Evolutionary conservation across 257 asterid species (phyloP).

Genomic region (Coffea canephora): DNA sequence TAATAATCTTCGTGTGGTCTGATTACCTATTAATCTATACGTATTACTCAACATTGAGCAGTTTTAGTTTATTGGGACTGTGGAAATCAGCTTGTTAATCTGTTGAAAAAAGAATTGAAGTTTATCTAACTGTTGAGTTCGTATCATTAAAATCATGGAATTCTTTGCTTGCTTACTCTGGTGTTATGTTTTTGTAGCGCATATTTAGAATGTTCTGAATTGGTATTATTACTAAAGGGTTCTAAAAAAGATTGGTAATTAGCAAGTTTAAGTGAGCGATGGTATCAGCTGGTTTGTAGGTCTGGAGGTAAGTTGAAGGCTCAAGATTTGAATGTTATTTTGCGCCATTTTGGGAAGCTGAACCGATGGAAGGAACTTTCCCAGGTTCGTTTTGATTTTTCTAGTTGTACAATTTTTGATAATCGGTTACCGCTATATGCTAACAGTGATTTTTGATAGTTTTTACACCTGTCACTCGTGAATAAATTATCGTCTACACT

Average conservation of each 20-base stretch:
- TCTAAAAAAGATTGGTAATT: neutral
- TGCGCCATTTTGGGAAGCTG: constrained; percentile 77
- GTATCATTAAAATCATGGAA: neutral
- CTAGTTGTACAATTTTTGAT: neutral
- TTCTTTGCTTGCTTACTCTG: neutral
- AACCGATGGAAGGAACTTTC: constrained; percentile 69
- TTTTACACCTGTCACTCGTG: constrained; percentile 2
- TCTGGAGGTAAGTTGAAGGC: constrained; percentile 64
- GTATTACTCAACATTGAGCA: neutral
- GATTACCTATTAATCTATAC: neutral
- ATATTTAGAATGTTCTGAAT: neutral
- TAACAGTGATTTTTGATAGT: neutral
- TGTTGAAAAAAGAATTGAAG: neutral
- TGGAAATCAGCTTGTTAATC: neutral
- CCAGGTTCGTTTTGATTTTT: constrained; percentile 47
- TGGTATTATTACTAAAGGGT: neutral
- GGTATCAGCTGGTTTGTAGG: constrained; percentile 40
- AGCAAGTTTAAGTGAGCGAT: constrained; percentile 1
- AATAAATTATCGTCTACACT: neutral
- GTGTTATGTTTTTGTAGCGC: neutral
- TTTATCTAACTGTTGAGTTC: neutral
- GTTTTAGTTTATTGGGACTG: neutral
- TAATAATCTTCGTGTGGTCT: neutral
- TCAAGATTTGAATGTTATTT: constrained; percentile 68
- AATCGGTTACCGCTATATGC: neutral